Base-by-base conservation (phyloP, 129 eudicot genomes). In the Chrysanthemum lavandulifolium region DNA sequence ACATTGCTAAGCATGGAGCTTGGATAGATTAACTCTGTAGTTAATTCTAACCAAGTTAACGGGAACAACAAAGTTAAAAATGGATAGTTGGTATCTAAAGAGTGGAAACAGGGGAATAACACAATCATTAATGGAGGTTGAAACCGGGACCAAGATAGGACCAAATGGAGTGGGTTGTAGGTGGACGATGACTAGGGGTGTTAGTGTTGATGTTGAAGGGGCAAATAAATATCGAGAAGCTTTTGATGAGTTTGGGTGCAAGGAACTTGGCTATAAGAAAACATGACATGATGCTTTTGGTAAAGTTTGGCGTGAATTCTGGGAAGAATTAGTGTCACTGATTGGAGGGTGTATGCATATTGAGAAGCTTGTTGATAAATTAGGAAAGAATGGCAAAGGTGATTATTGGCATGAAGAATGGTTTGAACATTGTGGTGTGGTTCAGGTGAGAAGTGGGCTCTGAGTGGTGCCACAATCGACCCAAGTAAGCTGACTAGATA, bases 201-300 rank as follows among this genome's bases (percentile, higher is more conserved):
- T 19, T 19, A 25, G 27, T 2, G 2, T 27, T 27, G 31, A 27
- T 19, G 77, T 93, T 11, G 96, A 93, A 71, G 87, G n/a, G 96
- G 96, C 89, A 82, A 89, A 89, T 48, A 89, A 89, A 72, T 93
- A 89, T 65, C 89, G 98, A 96, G 96, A 93, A 73, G 98, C 98
- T 59, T 75, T 95, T 71, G 95, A 93, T 59, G 92, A 87, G 60
- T 81, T 89, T 23, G 96, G 84, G 10, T 86, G 21, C 21, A 93
- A 87, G 86, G 95, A 93, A 48, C 98, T 87, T 47, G 98, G 96
- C 15, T 89, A 96, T 2, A 95, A 93, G 78, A 93, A 93, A 84
- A 89, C 98, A 14, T 96, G 98, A 3, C 92, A 95, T 21, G 95
- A 93, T 87, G 83, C 90, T 76, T 51, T 60, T 8, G 98, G 98